Conservation (phyloP, 1,284 basidiomycete genomes). For the Sanguinoderma infundibulare region DNA sequence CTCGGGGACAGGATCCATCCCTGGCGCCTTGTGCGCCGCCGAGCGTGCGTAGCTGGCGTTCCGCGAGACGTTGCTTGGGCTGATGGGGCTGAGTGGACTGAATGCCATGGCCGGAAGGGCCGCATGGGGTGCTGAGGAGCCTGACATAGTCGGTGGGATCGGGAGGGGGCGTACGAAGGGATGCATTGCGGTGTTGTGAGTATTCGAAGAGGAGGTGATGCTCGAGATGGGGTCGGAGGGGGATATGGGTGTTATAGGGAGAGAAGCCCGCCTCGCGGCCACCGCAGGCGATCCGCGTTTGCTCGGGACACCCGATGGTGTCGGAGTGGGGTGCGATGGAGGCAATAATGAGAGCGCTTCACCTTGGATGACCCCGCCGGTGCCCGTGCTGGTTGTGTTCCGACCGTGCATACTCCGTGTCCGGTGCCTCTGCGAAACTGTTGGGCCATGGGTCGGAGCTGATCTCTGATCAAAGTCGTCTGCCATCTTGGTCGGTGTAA, state of each 20-base stretch:
- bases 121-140: background rate
- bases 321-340: conserved; percentile 29
- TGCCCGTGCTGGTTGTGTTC: conserved; percentile 8
- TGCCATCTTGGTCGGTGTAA: conserved; percentile 1
- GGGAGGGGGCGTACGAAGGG: conserved; percentile 8
- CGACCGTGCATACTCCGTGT: conserved; percentile 11
- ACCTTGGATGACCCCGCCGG: conserved; percentile 18
- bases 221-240: conserved; percentile 13
- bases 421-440: conserved; percentile 21
- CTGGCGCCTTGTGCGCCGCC: background rate
- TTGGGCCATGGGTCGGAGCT: conserved; percentile 18
- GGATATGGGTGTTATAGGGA: conserved; percentile 29
- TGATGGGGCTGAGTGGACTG: conserved; percentile 10
- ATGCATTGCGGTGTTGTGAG: conserved; percentile 7
- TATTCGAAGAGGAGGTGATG: conserved; percentile 1
- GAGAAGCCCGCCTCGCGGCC: conserved; percentile 17
- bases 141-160: background rate
- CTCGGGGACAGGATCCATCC: conserved; percentile 34
- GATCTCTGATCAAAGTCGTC: conserved; percentile 22
- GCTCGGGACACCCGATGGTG: conserved; percentile 32
- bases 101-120: conserved; percentile 10
- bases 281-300: conserved; percentile 25
- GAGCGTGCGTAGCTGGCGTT: conserved; percentile 16
- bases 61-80: conserved; percentile 3
- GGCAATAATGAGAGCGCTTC: conserved; percentile 28